A percentile compares a stretch with the other conserved stretches of the same genome.
These are phyloP conservation scores for Casuarina cunninghamiana DNA, from an alignment of 306 rosid species.

Conservation along the genomic window DNA sequence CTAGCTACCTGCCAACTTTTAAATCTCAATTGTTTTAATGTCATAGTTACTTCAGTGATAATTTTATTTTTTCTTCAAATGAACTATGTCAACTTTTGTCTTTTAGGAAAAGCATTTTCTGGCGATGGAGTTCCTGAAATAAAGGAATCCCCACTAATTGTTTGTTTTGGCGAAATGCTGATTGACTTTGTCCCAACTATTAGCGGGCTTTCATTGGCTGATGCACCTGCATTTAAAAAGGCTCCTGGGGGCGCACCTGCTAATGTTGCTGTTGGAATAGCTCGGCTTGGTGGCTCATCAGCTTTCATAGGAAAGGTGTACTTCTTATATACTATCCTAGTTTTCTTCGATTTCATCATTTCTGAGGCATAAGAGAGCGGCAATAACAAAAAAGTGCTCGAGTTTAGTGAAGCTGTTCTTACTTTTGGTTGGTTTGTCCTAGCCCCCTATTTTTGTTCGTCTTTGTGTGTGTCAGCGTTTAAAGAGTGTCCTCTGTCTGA, in stretches of 20 bases:
- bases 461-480: neutral
- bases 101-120: slow-evolving; percentile 62
- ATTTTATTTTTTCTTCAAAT: slow-evolving; percentile 14
- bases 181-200: slow-evolving; percentile 91
- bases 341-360: slow-evolving; percentile 21
- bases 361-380: slow-evolving; percentile 7
- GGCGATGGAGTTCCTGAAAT: slow-evolving; percentile 53
- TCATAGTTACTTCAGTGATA: slow-evolving; percentile 4
- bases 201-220: slow-evolving; percentile 84
- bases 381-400: neutral
- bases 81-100: slow-evolving; percentile 25
- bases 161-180: slow-evolving; percentile 94
- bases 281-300: slow-evolving; percentile 91
- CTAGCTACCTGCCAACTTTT: neutral
- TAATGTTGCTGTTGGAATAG: slow-evolving; percentile 92
- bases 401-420: neutral
- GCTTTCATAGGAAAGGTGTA: slow-evolving; percentile 95
- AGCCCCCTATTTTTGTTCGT: neutral
- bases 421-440: neutral
- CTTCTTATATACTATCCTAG: neutral
- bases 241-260: slow-evolving; percentile 99
- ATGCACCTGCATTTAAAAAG: slow-evolving; percentile 87
- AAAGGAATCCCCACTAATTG: slow-evolving; percentile 77
- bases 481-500: neutral
- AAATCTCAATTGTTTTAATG: slow-evolving; percentile 1